Base-by-base conservation (phyloP, 305 asterid genomes). In the Fraxinus greggii region DNA sequence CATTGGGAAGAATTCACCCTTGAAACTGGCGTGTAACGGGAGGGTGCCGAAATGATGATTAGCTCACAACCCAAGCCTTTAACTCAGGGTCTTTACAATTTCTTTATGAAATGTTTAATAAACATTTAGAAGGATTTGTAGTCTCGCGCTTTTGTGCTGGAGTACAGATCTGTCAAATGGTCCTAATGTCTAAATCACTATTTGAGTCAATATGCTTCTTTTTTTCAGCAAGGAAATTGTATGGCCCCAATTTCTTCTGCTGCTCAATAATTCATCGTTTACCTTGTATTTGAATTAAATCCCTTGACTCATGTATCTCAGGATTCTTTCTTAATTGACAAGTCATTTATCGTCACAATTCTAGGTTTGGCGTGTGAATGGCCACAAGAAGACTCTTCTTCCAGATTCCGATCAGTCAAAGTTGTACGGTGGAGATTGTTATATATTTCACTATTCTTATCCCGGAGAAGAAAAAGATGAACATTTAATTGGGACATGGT, bases 381-480 rank as follows among this genome's bases (percentile, higher is more conserved):
- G 94, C 82, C 93, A 86, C 73, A 82, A 86, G 56, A 87, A 86
- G 85, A 81, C 88, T 80, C 89, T 83, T 80, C 89, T 94, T 59
- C 77, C 87, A 45, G 86, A 72, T 75, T 84, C 85, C 12, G 96
- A 92, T 33, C 95, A 91, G 82, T 84, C 89, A 74, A 92, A 87
- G 82, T 90, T 94, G 77, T 94, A 89, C 80, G 87, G 92, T 78
- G 97, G 97, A 84, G 98, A 94, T 88, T 94, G 97, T 90, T 94
- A 94, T 85, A 90, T 93, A 79, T 86, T 92, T 78, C 97, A 94
- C 81, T 92, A 92, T 87, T 87, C 89, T 33, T 94, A 90, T 88
- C 86, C 92, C 36, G 92, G 89, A 82, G 88, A 92, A 40, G 98
- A 89, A 83, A 87, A 87, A 83, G 98, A 93, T 67, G 97, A 92